phyloP scores from a whole-genome alignment of 352 stramenopile species.

The Elongisporangium prolatum region DNA sequence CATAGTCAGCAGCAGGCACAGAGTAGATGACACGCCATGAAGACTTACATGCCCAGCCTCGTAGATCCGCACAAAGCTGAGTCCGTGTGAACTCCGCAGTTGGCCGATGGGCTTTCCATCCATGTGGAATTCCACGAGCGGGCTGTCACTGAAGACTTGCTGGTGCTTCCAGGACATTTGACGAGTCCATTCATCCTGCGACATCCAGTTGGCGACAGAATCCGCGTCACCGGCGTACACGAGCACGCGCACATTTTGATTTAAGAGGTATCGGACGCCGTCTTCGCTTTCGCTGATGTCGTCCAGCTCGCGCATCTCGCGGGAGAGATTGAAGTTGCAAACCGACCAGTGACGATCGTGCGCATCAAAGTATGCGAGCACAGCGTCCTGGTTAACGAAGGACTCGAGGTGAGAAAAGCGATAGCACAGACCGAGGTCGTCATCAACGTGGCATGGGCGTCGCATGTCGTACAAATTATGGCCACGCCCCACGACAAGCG shows the following conservation, averaged over 20 bases:
- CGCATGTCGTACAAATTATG: slow-evolving; percentile 74
- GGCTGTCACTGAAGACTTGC: slow-evolving; percentile 19
- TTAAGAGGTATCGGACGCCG: slow-evolving; percentile 41
- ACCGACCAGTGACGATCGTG: slow-evolving; percentile 30
- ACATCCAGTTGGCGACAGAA: slow-evolving; percentile 64
- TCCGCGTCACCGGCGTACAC: slow-evolving; percentile 71
- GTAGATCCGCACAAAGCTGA: slow-evolving; percentile 68
- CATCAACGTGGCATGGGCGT: slow-evolving; percentile 38
- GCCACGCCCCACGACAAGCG: slow-evolving; percentile 12
- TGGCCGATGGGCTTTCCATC: slow-evolving; percentile 25
- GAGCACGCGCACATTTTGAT: slow-evolving; percentile 59
- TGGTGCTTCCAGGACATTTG: slow-evolving; percentile 40
- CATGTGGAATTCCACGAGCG: slow-evolving; percentile 12
- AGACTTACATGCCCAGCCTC: slow-evolving; percentile 56
- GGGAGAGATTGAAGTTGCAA: slow-evolving; percentile 27
- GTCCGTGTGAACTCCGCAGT: slow-evolving; percentile 34
- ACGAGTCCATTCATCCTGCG: slow-evolving; percentile 61
- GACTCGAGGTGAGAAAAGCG: slow-evolving; percentile 48
- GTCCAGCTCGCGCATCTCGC: slow-evolving; percentile 24
- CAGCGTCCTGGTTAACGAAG: slow-evolving; percentile 43
- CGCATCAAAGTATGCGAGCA: slow-evolving; percentile 45
- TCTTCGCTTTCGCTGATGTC: slow-evolving; percentile 48
- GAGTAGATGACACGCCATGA: neutral
- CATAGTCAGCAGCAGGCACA: neutral
- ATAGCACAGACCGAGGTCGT: slow-evolving; percentile 57